phyloP scores from a whole-genome alignment of 78 protist genomes.

The Dictyostelium purpureum region DNA sequence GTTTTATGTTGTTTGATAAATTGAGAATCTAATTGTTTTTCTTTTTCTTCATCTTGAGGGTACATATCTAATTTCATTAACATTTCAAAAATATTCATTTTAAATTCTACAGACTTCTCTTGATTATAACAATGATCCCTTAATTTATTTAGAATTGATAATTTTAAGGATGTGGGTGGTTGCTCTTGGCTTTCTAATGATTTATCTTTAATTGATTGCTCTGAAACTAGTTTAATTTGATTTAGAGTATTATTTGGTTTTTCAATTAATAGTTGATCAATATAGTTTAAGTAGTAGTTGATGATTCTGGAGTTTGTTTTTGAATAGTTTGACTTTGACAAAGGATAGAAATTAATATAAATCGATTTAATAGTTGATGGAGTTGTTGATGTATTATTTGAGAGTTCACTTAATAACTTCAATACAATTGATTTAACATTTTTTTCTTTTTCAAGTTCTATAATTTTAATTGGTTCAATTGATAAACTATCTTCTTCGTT shows the following conservation, averaged over 20 bases:
- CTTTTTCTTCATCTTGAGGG: neutral
- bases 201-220: neutral
- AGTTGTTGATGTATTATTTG: too few relatives aligned
- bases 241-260: neutral
- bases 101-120: neutral
- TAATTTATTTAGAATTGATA: neutral
- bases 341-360: slow-evolving; percentile 15
- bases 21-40: neutral
- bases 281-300: neutral
- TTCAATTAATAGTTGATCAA: neutral
- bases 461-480: neutral
- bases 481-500: neutral
- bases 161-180: neutral
- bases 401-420: neutral
- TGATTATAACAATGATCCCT: neutral
- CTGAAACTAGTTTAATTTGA: neutral
- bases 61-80: neutral
- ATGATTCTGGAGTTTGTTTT: neutral
- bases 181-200: neutral
- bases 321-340: neutral
- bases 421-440: neutral
- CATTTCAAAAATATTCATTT: slow-evolving; percentile 13
- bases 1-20: slow-evolving; percentile 35
- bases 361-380: slow-evolving; percentile 3
- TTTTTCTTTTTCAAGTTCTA: neutral